Conservation (phyloP, 805 yeast genomes). For the Saccharomycopsis sp. region DNA sequence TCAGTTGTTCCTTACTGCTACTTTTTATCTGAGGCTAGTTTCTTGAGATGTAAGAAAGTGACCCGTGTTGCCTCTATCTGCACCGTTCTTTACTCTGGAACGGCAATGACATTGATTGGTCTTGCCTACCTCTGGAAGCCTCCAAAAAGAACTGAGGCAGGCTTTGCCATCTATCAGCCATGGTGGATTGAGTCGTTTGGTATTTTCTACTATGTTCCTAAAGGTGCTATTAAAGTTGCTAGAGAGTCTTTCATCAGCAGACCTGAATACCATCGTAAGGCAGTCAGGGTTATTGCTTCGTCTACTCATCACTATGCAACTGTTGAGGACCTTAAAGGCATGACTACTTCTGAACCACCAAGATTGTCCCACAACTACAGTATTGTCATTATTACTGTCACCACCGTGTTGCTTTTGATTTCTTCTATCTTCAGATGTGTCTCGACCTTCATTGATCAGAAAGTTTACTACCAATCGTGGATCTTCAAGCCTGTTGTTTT, state of each 20-base stretch:
- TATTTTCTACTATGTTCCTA: constrained; percentile 52
- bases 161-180: constrained; percentile 58
- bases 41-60: constrained; percentile 46
- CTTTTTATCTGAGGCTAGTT: constrained; percentile 40
- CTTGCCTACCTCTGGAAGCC: constrained; percentile 52
- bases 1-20: constrained; percentile 54
- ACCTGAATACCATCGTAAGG: constrained; percentile 34
- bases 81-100: constrained; percentile 43
- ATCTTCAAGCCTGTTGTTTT: constrained; percentile 49
- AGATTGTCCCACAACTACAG: constrained; percentile 46
- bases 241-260: constrained; percentile 40
- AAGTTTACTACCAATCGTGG: constrained; percentile 32
- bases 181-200: constrained; percentile 69
- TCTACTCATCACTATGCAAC: constrained; percentile 36
- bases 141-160: constrained; percentile 38
- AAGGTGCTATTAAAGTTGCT: constrained; percentile 44
- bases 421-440: constrained; percentile 47
- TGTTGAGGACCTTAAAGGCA: constrained; percentile 26
- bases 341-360: constrained; percentile 18
- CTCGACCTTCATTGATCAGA: constrained; percentile 33
- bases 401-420: constrained; percentile 43
- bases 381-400: constrained; percentile 34
- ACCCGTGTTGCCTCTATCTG: constrained; percentile 45
- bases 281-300: constrained; percentile 56
- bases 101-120: constrained; percentile 43